Conservation (phyloP, 495 filamentous ascomycete species). For the Margaritispora aquatica region DNA sequence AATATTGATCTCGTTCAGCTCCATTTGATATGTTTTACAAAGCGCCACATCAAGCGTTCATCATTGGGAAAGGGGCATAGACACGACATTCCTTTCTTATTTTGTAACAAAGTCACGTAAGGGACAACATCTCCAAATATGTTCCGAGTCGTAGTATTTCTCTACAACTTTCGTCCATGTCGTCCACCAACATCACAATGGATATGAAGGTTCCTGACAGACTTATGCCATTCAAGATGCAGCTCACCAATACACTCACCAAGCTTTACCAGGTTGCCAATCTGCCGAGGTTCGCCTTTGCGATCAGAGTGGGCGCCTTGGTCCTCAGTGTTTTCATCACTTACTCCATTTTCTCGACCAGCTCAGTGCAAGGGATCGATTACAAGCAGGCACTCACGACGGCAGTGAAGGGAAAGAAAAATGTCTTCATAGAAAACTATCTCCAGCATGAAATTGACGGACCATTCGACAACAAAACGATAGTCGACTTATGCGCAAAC, state of each 20-base stretch:
- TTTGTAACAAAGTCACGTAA: not conserved
- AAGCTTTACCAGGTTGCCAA: not conserved
- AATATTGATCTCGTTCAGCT: not conserved
- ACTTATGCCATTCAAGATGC: not conserved
- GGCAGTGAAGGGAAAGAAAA: not conserved
- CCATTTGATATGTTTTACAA: not conserved
- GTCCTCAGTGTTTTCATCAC: not conserved
- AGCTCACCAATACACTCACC: not conserved
- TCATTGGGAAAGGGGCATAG: not conserved
- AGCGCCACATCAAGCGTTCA: not conserved
- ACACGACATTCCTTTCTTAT: not conserved
- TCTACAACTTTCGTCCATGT: not conserved
- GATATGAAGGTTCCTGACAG: not conserved
- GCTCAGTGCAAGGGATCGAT: not conserved
- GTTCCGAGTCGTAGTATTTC: too few relatives aligned
- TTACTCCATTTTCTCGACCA: not conserved
- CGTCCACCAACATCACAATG: not conserved
- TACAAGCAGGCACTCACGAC: not conserved
- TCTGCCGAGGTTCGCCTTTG: not conserved
- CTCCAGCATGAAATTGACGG: slow-evolving; percentile 29
- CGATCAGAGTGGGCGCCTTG: not conserved
- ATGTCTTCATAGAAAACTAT: slow-evolving; percentile 26
- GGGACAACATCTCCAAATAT: not conserved
- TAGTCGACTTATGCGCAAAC: slow-evolving; percentile 25
- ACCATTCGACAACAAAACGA: slow-evolving; percentile 22